Evolutionary conservation across 768 basidiomycete genomes (phyloP), one percentile per base, ranked within the genome.

Genomic region (Auricularia cornea): DNA sequence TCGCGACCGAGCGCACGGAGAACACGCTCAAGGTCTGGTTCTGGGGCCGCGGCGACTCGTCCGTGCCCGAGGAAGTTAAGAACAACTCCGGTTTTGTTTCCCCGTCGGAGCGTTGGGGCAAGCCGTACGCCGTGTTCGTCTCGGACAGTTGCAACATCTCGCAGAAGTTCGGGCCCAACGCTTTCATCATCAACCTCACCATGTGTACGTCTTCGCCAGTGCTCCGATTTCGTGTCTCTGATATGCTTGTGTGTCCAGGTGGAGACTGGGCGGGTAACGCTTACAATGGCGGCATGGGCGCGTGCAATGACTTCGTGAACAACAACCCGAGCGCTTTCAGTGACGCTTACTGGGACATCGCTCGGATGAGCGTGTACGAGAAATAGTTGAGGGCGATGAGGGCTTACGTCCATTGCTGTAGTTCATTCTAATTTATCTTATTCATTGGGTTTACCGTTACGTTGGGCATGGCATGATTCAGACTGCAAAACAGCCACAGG

Each of bases 341-440:
- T 6, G 76, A 87, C 35, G 88, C 90, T 0, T 90, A 85, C 77
- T 92, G 89, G 75, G 83, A 89, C 52, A 81, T 92, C 70, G 79
- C 80, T 54, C 82, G 81, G 59, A 72, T 90, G 62, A 82, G 80
- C 64, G 74, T 84, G 31, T 85, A 84, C 72, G 73, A 69, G 29
- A 16, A 48, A 23, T 40, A 40, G 38, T 18, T 40, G 38, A 40
- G 38, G 8, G 38, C 8, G 38, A 40, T 40, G 38, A n/a, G n/a
- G n/a, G n/a, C n/a, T n/a, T n/a, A n/a, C n/a, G n/a, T n/a, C n/a
- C n/a, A n/a, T n/a, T n/a, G n/a, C n/a, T n/a, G n/a, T n/a, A n/a
- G n/a, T n/a, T n/a, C n/a, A n/a, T n/a, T n/a, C n/a, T 38, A 38
- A 38, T 38, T 38, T 38, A 38, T 38, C 35, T 38, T 38, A 38